These are phyloP conservation scores for Pulchroboletus neoregius DNA, from an alignment of 1,284 basidiomycete species.

Conservation along the genomic window DNA sequence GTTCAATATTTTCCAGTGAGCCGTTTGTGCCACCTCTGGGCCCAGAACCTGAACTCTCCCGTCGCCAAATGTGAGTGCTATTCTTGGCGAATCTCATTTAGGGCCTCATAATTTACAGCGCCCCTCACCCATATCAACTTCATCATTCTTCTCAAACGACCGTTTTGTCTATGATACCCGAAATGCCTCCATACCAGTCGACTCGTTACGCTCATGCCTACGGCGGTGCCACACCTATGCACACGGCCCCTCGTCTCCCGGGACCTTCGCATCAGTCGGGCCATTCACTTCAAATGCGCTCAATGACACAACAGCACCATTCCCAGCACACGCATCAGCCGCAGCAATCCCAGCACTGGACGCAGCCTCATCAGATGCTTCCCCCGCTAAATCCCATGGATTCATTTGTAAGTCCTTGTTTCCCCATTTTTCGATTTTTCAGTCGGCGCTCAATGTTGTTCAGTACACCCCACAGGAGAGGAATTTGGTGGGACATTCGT, in stretches of 20 bases:
- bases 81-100: neutral
- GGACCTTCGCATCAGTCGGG: conserved; percentile 39
- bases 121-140: conserved; percentile 32
- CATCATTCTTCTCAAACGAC: conserved; percentile 41
- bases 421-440: neutral
- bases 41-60: conserved; percentile 40
- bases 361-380: conserved; percentile 30
- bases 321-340: conserved; percentile 33
- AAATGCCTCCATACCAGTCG: conserved; percentile 48
- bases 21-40: conserved; percentile 38
- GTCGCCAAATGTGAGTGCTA: conserved; percentile 47
- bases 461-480: conserved; percentile 47
- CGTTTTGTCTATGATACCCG: conserved; percentile 54
- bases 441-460: conserved; percentile 11
- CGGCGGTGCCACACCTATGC: conserved; percentile 21
- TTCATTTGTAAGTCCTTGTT: conserved; percentile 49
- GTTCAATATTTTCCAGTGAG: conserved; percentile 18
- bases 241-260: conserved; percentile 27
- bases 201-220: conserved; percentile 49
- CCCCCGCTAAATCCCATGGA: conserved; percentile 50
- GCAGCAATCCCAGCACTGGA: conserved; percentile 44
- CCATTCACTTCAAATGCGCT: conserved; percentile 40
- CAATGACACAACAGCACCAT: conserved; percentile 36
- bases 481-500: conserved; percentile 47
- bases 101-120: conserved; percentile 24